phyloP scores from a whole-genome alignment of 805 yeast species.

The Candida succiphila region DNA sequence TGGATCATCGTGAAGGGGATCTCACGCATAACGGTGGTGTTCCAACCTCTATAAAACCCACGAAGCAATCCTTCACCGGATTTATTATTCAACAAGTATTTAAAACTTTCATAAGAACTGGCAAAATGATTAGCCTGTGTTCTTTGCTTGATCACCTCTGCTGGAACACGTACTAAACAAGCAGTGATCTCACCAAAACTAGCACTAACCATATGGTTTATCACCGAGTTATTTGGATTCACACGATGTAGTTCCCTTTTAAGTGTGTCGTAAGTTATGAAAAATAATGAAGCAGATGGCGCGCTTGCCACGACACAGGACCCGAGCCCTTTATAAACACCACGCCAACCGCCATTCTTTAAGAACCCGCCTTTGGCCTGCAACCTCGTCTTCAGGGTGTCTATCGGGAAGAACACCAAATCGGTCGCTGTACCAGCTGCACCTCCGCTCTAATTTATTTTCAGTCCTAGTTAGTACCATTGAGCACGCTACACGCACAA shows the following conservation, averaged over 20 bases:
- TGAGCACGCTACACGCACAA: no score
- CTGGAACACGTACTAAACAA: slow-evolving; percentile 90
- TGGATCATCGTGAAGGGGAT: slow-evolving; percentile 95
- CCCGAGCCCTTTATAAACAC: slow-evolving; percentile 87
- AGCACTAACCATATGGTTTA: slow-evolving; percentile 80
- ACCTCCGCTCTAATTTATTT: slow-evolving; percentile 57
- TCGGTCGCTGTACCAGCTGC: slow-evolving; percentile 97
- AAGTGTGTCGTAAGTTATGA: slow-evolving; percentile 74
- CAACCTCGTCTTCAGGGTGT: slow-evolving; percentile 85
- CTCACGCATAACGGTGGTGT: slow-evolving; percentile 85
- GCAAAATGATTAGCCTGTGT: slow-evolving; percentile 64
- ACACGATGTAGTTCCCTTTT: slow-evolving; percentile 28
- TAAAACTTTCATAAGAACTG: slow-evolving; percentile 60
- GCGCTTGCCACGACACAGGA: slow-evolving; percentile 93
- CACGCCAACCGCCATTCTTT: slow-evolving; percentile 85
- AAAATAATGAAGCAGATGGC: slow-evolving; percentile 72
- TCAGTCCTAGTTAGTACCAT: slow-evolving; percentile 1
- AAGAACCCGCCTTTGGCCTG: slow-evolving; percentile 96
- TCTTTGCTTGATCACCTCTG: slow-evolving; percentile 91
- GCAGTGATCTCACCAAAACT: slow-evolving; percentile 90
- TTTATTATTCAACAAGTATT: slow-evolving; percentile 47
- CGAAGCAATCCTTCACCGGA: slow-evolving; percentile 69
- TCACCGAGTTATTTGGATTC: slow-evolving; percentile 21
- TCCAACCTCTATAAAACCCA: slow-evolving; percentile 91
- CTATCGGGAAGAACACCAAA: slow-evolving; percentile 90